Evolutionary conservation across 2,329 filamentous ascomycete species (phyloP), one percentile per base, ranked within the genome.

Genomic region (Trichoderma arundinaceum): DNA sequence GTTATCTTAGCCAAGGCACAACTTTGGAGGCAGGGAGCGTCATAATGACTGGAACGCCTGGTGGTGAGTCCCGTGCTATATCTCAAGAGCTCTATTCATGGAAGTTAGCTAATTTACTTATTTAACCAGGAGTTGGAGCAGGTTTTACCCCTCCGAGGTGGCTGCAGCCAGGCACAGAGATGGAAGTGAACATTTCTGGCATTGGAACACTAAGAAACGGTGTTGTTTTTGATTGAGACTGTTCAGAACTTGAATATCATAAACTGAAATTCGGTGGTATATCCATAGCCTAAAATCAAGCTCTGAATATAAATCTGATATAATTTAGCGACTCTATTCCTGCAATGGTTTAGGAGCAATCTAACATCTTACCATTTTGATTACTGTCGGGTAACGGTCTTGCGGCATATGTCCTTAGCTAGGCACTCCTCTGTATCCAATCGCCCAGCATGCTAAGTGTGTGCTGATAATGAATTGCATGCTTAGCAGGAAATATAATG

Each of bases 1-100:
- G 73, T 0, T 78, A 79, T 49, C 67, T 81, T 0, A 79, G 77
- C 0, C 72, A 74, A 0, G 81, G 80, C 1, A 82, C 80, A 0
- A 82, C 81, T 0, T 68, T 83, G 0, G 71, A 77, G 22, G 75
- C 76, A n/a, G 81, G 81, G 1, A 77, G 74, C 3, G 72, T 82
- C 3, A 81, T 83, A 7, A 76, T 83, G 75, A 83, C 81, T 0
- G 81, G 81, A 4, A 84, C 81, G 0, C 81, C 80, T 1, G 75
- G 75, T 46, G 80, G 80, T 69, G 71, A 69, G 71, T 66, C 57
- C 19, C 28, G 53, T 32, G 10, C 32, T 3, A 15, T 4, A 15
- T 9, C 7, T 15, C 4, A 6, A 9, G 15, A 7, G 17, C 10
- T 1, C 5, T 3, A 22, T 53, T 13, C 17, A 38, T 1, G 5